phyloP scores from a whole-genome alignment of 202 grass and related monocot species.

The Setaria italica region DNA sequence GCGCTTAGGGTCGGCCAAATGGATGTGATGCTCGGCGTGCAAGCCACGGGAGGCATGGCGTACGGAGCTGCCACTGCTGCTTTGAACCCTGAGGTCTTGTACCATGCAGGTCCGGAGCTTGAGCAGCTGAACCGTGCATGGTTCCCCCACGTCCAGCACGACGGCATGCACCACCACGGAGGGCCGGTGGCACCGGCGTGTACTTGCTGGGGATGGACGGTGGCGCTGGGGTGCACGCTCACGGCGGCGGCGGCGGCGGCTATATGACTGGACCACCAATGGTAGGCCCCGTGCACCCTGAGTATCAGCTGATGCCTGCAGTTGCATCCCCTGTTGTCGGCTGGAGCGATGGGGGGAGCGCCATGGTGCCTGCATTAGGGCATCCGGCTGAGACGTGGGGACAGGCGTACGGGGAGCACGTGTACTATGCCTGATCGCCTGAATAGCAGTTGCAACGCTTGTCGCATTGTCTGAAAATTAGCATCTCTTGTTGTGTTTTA shows the following conservation, averaged over 20 bases:
- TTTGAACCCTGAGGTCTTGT: too few relatives aligned
- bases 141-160: not conserved
- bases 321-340: not conserved
- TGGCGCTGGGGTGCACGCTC: slow-evolving; percentile 3
- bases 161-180: not conserved
- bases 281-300: not conserved
- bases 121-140: too few relatives aligned
- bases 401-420: not conserved
- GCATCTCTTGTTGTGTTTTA: too few relatives aligned
- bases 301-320: not conserved
- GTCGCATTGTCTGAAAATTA: too few relatives aligned
- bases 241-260: too few relatives aligned
- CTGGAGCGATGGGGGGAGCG: not conserved
- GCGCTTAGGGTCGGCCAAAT: not conserved
- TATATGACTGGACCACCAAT: not conserved
- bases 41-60: too few relatives aligned
- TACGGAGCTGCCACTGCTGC: too few relatives aligned
- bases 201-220: not conserved
- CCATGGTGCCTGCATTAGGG: not conserved
- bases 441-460: not conserved
- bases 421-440: not conserved
- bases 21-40: not conserved
- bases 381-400: not conserved
- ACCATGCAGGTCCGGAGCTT: too few relatives aligned
- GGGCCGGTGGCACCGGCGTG: slow-evolving; percentile 7